Evolutionary conservation across 2,329 filamentous ascomycete species (phyloP), one percentile per base, ranked within the genome.

Genomic region (Rhytidhysteron rufulum): DNA sequence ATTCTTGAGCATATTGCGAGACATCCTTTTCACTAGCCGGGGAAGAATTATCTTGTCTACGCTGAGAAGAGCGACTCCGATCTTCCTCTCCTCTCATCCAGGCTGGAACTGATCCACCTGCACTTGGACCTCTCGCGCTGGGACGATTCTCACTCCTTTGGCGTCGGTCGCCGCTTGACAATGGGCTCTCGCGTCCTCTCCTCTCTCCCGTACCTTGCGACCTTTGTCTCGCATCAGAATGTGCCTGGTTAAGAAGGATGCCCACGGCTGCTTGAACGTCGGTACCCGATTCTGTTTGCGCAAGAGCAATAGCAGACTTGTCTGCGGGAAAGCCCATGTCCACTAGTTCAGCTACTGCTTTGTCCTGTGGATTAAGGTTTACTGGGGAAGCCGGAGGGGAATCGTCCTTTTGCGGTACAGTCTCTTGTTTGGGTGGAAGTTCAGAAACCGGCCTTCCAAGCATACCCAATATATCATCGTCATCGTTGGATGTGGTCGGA

Each of bases 291-390:
- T 88, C 85, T 22, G 86, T 95, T 55, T 88, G 85, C 9, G 82
- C 81, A 30, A 98, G 68, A 4, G 89, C 93, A 47, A 84, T 75
- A 39, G 79, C 78, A n/a, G 93, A 85, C 55, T 89, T 88, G 43
- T 95, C 87, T 0, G 82, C 77, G 0, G 88, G 82, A 54, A 98
- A 98, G 1, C 93, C 93, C 80, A 97, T 97, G 51, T 96, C 91
- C 3, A 96, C 82, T 19, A 98, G 71, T 61, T 97, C 88, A 8
- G 87, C 88, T 19, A 97, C 79, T 8, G 89, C 87, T 50, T 79
- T 80, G 57, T 95, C 88, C 42, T 85, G 82, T 1, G 79, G 80
- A 53, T 69, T 70, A 2, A 54, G 54, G 2, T 63, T 44, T 11
- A 44, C 48, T 36, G 53, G 49, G 6, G 54, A 50, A 5, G 50